Base-by-base conservation (phyloP, 768 basidiomycete genomes). In the Rhodotorula graminis region DNA sequence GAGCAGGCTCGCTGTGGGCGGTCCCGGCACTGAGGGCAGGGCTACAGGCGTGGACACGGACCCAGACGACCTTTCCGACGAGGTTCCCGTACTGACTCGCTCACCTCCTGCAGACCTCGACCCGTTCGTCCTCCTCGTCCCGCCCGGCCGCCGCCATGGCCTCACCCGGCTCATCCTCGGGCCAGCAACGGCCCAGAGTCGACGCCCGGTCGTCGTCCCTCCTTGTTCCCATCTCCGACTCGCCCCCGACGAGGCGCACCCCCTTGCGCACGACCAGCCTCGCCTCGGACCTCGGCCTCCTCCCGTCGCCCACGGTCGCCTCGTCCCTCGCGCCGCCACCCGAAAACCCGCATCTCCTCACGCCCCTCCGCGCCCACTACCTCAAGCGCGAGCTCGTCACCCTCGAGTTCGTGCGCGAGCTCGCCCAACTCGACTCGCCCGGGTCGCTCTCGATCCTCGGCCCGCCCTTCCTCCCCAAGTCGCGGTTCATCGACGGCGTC, bases 371-470 rank as follows among this genome's bases (percentile, higher is more conserved):
- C 56, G 93, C 94, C 9, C 96, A 99, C 80, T 99, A 99, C 82
- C 90, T 99, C 80, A 99, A 98, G 85, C 98, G 98, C 82, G 86
- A 91, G 27, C 88, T 99, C 67, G 85, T 97, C 57, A 87, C 90
- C 76, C 88, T 97, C 64, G 89, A 97, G 81, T 88, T 97, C 77
- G 82, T 83, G 77, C 83, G 82, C n/a, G 96, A 99, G 81, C 85
- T 98, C 72, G 84, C 87, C 71, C 83, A 83, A 31, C 84, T 93
- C 75, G 86, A 81, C 65, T 79, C 81, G 44, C 82, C 83, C 23
- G 75, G 76, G 52, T 77, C 92, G 0, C 85, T 98, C 67, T 92
- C 93, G 21, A 87, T 90, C 80, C 88, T 99, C 23, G 96, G 96
- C 0, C 86, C 87, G 46, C 93, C 96, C 4, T 96, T 99, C 82